These are phyloP conservation scores for Yamadazyma trypodendri DNA, from an alignment of 1,139 yeast species.

Conservation along the genomic window DNA sequence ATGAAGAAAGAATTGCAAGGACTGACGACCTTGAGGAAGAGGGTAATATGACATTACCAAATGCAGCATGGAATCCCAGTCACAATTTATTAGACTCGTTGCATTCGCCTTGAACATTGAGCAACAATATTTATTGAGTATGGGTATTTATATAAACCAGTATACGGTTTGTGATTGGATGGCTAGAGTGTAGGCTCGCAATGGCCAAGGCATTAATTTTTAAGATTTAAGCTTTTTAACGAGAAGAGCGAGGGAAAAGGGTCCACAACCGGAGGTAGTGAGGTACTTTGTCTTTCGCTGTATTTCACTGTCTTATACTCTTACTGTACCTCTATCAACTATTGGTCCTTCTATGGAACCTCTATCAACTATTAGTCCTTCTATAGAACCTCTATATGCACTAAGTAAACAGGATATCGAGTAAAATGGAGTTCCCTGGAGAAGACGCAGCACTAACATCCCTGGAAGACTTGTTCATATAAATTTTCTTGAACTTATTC, in stretches of 20 bases:
- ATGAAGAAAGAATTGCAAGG: slow-evolving; percentile 2
- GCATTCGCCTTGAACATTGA: slow-evolving; percentile 1
- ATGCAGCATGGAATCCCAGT: slow-evolving; percentile 50
- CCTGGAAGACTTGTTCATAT: slow-evolving; percentile 17
- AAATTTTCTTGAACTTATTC: slow-evolving; percentile 31
- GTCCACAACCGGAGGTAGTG: too few species aligned
- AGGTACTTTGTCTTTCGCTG: too few species aligned
- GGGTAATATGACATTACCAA: slow-evolving; percentile 32
- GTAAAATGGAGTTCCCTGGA: neutral
- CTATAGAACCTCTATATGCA: too few species aligned
- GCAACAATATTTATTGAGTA: neutral
- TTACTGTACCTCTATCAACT: too few species aligned
- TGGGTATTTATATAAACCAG: neutral
- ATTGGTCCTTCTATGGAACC: too few species aligned
- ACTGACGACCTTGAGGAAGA: slow-evolving; percentile 8
- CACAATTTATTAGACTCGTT: slow-evolving; percentile 1
- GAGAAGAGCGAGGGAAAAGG: too few species aligned
- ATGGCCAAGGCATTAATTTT: too few species aligned
- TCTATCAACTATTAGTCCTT: too few species aligned
- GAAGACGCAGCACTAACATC: slow-evolving; percentile 1
- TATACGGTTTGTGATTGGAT: neutral
- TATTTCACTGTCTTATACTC: too few species aligned
- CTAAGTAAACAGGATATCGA: neutral
- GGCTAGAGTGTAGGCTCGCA: too few species aligned
- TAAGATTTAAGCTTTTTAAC: too few species aligned